phyloP scores from a whole-genome alignment of 306 rosid species.

The Fagus crenata region DNA sequence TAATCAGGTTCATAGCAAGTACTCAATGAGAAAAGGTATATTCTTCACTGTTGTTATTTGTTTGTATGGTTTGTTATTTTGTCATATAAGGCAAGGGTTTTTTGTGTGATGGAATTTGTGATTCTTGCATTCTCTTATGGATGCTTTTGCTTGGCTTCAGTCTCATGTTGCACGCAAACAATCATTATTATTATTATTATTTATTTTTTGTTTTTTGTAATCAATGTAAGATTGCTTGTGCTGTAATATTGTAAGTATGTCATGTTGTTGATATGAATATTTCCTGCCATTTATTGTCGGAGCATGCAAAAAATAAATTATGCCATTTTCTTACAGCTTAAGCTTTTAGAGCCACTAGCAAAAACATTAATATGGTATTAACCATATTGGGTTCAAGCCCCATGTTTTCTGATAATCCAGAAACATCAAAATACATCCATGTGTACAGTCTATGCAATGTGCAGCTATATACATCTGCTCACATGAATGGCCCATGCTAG shows the following conservation, averaged over 20 bases:
- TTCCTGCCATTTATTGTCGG: background rate
- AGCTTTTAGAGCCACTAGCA: background rate
- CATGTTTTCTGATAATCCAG: background rate
- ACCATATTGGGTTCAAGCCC: background rate
- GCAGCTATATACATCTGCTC: background rate
- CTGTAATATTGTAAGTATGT: background rate
- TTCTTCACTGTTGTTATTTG: constrained; percentile 16
- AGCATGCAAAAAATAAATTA: background rate
- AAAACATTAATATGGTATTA: background rate
- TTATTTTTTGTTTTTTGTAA: background rate
- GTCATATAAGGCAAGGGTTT: background rate
- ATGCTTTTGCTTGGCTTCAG: background rate
- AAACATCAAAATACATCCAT: background rate
- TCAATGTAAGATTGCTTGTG: background rate
- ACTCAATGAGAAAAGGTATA: constrained; percentile 77
- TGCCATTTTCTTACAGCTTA: background rate
- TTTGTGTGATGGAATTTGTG: background rate
- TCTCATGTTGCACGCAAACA: background rate
- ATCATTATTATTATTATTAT: background rate
- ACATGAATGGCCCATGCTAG: background rate
- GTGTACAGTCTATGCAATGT: background rate
- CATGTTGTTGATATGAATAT: background rate
- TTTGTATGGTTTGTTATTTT: background rate
- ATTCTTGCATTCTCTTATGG: background rate
- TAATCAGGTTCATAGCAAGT: constrained; percentile 67